Conservation (phyloP, 1,284 basidiomycete genomes). For the Salmacisia buchloeana region DNA sequence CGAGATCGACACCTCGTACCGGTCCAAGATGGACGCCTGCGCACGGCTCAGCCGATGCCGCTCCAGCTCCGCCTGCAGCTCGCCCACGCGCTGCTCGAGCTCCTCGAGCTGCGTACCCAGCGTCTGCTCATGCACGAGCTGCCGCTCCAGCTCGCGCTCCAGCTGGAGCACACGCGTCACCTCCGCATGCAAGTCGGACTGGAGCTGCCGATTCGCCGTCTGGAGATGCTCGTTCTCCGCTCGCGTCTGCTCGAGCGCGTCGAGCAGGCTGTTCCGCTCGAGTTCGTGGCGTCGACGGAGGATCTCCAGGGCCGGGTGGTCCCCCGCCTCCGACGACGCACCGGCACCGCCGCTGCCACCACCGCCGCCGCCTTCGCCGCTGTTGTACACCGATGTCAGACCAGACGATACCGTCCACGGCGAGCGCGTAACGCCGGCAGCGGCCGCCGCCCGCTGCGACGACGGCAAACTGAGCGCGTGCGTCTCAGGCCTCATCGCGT, state of each 20-base stretch:
- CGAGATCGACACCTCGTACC: constrained; percentile 4
- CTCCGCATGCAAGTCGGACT: constrained; percentile 35
- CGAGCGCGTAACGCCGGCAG: not conserved
- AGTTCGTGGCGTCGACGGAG: constrained; percentile 35
- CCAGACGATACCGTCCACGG: not conserved
- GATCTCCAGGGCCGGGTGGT: not conserved
- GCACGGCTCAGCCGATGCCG: not conserved
- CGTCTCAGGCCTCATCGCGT: not conserved
- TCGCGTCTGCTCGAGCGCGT: constrained; percentile 29
- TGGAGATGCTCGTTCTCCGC: constrained; percentile 25
- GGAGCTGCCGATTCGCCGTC: constrained; percentile 22
- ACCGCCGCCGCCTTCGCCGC: constrained; percentile 2
- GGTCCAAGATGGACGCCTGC: not conserved
- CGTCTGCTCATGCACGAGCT: constrained; percentile 23
- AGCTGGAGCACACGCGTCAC: constrained; percentile 37
- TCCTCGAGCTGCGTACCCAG: constrained; percentile 23
- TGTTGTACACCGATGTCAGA: not conserved
- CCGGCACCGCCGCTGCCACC: not conserved
- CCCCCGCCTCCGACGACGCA: not conserved
- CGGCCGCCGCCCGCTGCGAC: constrained; percentile 14
- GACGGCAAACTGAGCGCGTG: constrained; percentile 36
- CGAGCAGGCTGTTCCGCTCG: constrained; percentile 36
- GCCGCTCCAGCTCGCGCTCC: constrained; percentile 32
- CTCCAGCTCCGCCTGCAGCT: constrained; percentile 13
- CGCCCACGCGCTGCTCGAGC: constrained; percentile 16